Base-by-base conservation (phyloP, 2,329 filamentous ascomycete genomes). In the Penicillium brevicompactum region DNA sequence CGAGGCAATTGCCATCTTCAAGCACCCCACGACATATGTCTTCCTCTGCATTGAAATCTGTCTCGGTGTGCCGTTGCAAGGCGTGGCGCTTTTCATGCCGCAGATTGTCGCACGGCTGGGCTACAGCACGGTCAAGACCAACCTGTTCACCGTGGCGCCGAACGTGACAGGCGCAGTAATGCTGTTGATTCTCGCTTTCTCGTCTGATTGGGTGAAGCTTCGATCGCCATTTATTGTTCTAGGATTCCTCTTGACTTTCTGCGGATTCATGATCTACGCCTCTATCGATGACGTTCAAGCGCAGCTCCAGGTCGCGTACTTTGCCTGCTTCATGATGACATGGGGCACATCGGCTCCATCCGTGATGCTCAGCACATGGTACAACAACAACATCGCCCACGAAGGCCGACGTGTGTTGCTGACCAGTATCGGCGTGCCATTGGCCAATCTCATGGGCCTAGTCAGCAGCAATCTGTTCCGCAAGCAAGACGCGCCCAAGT, bases 311-410 rank as follows among this genome's bases (percentile, higher is more conserved):
- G 78, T 91, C 1, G 89, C 88, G 0, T 92, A 92, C 67, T 91
- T 86, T 60, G 87, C 88, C 5, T 86, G 83, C 51, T 92, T 92
- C 71, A 89, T 92, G 87, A 91, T 92, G 87, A 88, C 86, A 10
- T 91, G 88, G 86, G 89, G 89, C 14, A 91, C 88, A 0, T 87
- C 85, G 1, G 88, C 89, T 0, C 89, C 90, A 0, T 89, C 85
- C 0, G 88, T 92, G 8, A 78, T 92, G 11, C 77, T 74, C 8
- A 76, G 85, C 61, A 78, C 84, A 53, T 88, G 86, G 87, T 92
- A 91, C 75, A 92, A 90, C 75, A 92, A 92, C 78, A 93, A 93
- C 69, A 83, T 91, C 53, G 88, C 89, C 1, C 83, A 92, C 65
- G 90, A 92, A 72, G 87, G 87, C 54, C 84, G 86, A 37, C 86